Base-by-base conservation (phyloP, 2,329 filamentous ascomycete species). In the Arthrobotrys megalospora region DNA sequence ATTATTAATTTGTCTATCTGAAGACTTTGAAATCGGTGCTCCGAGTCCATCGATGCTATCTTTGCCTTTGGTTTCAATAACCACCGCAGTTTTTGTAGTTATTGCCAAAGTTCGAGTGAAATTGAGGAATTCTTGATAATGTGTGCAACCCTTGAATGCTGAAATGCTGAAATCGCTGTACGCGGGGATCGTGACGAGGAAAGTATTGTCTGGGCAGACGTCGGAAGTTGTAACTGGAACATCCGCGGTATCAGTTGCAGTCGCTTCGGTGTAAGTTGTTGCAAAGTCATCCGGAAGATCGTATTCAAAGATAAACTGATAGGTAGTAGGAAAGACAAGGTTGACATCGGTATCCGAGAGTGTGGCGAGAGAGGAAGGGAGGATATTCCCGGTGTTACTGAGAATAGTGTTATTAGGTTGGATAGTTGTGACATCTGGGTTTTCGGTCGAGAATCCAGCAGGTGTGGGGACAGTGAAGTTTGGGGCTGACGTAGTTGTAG, bases 61-160 rank as follows among this genome's bases (percentile, higher is more conserved):
- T n/a, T 65, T 21, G 0, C 60, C 66, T 32, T 78, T 78, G 1
- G 75, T 72, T 24, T 72, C 67, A 11, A 78, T 62, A 45, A 78
- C 67, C 7, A 78, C 67, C 10, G 75, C 75, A 1, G 75, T 78
- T 14, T 78, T 78, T 34, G 75, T 78, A 2, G 52, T 63, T 11
- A 72, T 64, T 12, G 45, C 67, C 6, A 58, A 2, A 3, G 47
- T 70, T 24, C 36, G 58, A 1, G 75, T 78, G 14, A 63, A 68
- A 34, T 72, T 78, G 10, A 47, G n/a, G 16, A 45, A 45, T n/a
- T 16, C 66, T 34, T 38, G 11, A 10, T 28, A 19, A 7, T 63
- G 58, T 11, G 32, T 21, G 14, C 62, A 78, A 7, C 24, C 34
- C 16, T 67, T 70, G n/a, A 67, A 63, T 8, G 67, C 28, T 1